phyloP scores from a whole-genome alignment of 768 basidiomycete genomes.

The Auricularia auricula-judae region DNA sequence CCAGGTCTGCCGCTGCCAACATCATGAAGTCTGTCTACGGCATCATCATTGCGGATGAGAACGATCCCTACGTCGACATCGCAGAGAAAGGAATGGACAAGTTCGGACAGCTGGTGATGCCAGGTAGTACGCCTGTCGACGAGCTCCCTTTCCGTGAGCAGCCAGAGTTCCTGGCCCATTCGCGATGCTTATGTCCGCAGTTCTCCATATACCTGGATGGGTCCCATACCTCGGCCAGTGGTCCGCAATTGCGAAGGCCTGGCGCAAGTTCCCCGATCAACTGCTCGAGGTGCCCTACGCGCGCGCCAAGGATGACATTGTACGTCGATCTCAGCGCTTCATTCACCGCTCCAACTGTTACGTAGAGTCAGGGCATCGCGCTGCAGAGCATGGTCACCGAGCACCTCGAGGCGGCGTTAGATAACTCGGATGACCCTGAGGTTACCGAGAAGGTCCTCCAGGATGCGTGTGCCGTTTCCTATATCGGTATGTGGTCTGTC shows the following conservation, averaged over 20 bases:
- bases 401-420: not conserved
- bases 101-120: slow-evolving; percentile 16
- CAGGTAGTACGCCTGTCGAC: slow-evolving; percentile 21
- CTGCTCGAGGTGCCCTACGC: too few relatives aligned
- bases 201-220: too few relatives aligned
- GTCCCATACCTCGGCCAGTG: too few relatives aligned
- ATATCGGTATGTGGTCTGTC: slow-evolving; percentile 20
- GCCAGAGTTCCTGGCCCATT: too few relatives aligned
- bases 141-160: slow-evolving; percentile 19
- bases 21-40: not conserved
- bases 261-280: too few relatives aligned
- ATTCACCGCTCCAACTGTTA: too few relatives aligned
- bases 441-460: slow-evolving; percentile 6
- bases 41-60: slow-evolving; percentile 10
- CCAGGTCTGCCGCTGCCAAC: too few relatives aligned
- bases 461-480: slow-evolving; percentile 5
- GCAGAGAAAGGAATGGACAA: slow-evolving; percentile 21
- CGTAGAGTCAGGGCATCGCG: not conserved
- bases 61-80: slow-evolving; percentile 27
- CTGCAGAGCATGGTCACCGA: not conserved
- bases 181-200: too few relatives aligned
- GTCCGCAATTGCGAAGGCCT: too few relatives aligned
- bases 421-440: not conserved
- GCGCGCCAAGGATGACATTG: too few relatives aligned
- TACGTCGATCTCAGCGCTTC: too few relatives aligned